These are phyloP conservation scores for Coemansia sp. DNA, from an alignment of 192 early-diverging fungal genomes.

Conservation along the genomic window DNA sequence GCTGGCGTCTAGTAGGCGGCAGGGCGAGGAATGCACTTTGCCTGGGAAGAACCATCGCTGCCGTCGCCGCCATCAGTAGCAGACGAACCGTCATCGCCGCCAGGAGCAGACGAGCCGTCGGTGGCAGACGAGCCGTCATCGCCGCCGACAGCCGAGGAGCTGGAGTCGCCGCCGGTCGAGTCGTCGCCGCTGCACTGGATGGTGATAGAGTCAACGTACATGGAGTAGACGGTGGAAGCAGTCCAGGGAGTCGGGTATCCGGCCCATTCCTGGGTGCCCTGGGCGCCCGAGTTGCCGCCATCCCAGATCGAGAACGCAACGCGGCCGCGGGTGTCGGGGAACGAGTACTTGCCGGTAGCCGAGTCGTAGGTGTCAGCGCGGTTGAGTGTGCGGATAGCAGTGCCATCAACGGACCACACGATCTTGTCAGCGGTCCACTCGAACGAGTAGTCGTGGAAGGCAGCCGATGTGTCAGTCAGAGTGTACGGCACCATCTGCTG, in stretches of 20 bases:
- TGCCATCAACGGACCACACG: conserved; percentile 62
- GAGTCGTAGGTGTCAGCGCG: conserved; percentile 52
- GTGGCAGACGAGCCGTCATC: neutral
- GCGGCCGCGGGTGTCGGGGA: conserved; percentile 57
- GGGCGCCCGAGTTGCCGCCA: conserved; percentile 56
- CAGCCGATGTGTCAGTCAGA: conserved; percentile 49
- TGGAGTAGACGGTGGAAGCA: conserved; percentile 46
- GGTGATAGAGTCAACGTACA: conserved; percentile 58
- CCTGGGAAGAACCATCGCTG: neutral
- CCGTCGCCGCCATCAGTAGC: conserved; percentile 6
- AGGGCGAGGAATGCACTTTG: conserved; percentile 34
- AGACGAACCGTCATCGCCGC: neutral
- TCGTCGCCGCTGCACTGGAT: conserved; percentile 53
- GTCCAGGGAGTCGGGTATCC: conserved; percentile 62
- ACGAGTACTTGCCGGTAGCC: conserved; percentile 39
- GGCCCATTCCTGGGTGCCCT: conserved; percentile 61
- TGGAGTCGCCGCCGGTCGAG: conserved; percentile 11
- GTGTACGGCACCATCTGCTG: conserved; percentile 46
- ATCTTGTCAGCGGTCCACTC: conserved; percentile 59
- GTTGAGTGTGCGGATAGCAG: conserved; percentile 54
- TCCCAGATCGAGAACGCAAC: conserved; percentile 71
- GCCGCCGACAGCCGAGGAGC: neutral
- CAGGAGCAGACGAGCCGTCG: neutral
- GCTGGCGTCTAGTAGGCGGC: conserved; percentile 1
- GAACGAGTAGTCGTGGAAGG: conserved; percentile 63